phyloP scores from a whole-genome alignment of 768 basidiomycete genomes.

The Psilocybe cubensis region DNA sequence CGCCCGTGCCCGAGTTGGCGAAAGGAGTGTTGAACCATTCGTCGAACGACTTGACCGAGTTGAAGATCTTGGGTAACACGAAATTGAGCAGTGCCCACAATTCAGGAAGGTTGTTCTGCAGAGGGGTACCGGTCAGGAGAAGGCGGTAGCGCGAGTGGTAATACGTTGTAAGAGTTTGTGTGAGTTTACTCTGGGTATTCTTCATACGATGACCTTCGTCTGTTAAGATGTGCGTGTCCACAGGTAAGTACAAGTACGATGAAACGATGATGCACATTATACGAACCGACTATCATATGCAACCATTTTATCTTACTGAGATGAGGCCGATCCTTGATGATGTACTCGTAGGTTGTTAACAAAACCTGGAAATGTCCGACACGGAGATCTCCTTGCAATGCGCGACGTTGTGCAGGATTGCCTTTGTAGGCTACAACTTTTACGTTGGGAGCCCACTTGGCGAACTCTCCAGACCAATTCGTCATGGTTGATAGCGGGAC shows the following conservation, averaged over 20 bases:
- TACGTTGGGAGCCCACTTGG: slow-evolving; percentile 93
- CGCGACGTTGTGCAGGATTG: slow-evolving; percentile 81
- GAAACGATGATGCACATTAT: neutral
- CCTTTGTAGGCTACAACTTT: slow-evolving; percentile 88
- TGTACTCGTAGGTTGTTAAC: slow-evolving; percentile 95
- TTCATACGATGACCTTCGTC: slow-evolving; percentile 99
- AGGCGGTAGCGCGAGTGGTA: slow-evolving; percentile 93
- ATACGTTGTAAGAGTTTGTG: slow-evolving; percentile 87
- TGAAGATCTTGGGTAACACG: slow-evolving; percentile 93
- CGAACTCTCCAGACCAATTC: slow-evolving; percentile 96
- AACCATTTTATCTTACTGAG: slow-evolving; percentile 93
- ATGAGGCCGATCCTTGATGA: slow-evolving; percentile 94
- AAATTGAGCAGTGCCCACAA: slow-evolving; percentile 96
- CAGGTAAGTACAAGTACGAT: neutral
- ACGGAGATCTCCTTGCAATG: slow-evolving; percentile 77
- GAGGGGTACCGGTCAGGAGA: slow-evolving; percentile 93
- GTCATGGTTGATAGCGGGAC: slow-evolving; percentile 97
- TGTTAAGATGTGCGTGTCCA: slow-evolving; percentile 28
- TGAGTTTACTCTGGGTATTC: slow-evolving; percentile 88
- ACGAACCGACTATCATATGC: slow-evolving; percentile 93
- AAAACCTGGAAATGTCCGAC: slow-evolving; percentile 88
- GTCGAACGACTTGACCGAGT: slow-evolving; percentile 98
- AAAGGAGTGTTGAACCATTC: slow-evolving; percentile 99
- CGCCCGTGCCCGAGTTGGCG: slow-evolving; percentile 95
- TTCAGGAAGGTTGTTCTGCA: slow-evolving; percentile 97